Evolutionary conservation across 306 rosid species (phyloP), one percentile per base, ranked within the genome.

Genomic region (Ammopiptanthus mongolicus): DNA sequence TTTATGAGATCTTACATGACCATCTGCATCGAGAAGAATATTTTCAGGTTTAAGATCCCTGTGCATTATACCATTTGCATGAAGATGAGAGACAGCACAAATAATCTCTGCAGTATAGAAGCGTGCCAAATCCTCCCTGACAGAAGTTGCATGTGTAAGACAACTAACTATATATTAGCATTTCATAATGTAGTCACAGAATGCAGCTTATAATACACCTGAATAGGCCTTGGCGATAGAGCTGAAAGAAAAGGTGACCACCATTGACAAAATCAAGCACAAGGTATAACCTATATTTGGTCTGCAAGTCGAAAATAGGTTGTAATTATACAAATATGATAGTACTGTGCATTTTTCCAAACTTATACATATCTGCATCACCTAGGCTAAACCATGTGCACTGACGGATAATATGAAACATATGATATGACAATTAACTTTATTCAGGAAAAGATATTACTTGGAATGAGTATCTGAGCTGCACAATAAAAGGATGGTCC

Each of bases 31-130:
- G 33, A 92, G 77, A 50, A 90, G 83, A 73, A 90, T 80, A 82
- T 92, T 92, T 77, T 90, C 96, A 56, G 97, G 97, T 82, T 92
- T 92, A 41, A 92, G 92, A 85, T 92, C 96, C 79, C 93, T 84
- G 56, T 92, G 97, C 96, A 85, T 90, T 74, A 90, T 81, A 65
- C 89, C 92, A 65, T 87, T 90, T 77, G 84, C 86, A 81, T 92
- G 96, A 51, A 92, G 97, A 81, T 92, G 86, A 63, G 93, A 83
- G 80, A 92, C 93, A 0, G 92, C 93, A 44, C 88, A 90, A 85
- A 90, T 82, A 81, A 90, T 88, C 85, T 90, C 96, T 28, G 93
- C 97, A 13, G 92, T 84, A 73, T 92, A 92, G 55, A 90, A 82
- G 74, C 97, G 92, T 9, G 91, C 93, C 75, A 92, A 84, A 73